Evolutionary conservation across 495 filamentous ascomycete genomes (phyloP), one percentile per base, ranked within the genome.

Genomic region (Paragyromitra xinjiangensis): DNA sequence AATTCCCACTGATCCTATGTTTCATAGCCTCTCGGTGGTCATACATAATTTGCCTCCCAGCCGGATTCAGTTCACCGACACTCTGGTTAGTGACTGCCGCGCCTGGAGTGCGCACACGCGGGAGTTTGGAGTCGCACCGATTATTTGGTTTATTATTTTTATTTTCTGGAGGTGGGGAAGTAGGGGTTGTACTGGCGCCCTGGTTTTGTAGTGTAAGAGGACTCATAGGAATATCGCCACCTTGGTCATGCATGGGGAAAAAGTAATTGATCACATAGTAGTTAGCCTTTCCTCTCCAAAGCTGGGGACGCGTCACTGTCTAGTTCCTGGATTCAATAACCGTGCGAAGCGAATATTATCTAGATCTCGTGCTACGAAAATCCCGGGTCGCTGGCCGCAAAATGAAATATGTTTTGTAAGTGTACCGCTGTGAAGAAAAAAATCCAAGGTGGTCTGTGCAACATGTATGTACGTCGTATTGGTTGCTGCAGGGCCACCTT

Each of bases 281-380:
- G 19, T 22, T 22, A 22, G 12, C 53, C 53, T 1, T 34, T 34
- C 1, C 3, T 3, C 29, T 34, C 29, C 29, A 24, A 56, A 22
- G 53, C 19, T 56, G 8, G 53, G 11, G 53, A 29, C 8, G 7
- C 53, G 24, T 40, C 64, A 67, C 48, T 5, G 5, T 24, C 8
- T 56, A 7, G 16, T 53, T 37, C n/a, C 24, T 14, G 11, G 50
- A 19, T 19, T 22, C 26, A 39, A 40, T 66, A 26, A 11, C 53
- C 40, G n/a, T 67, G 45, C 42, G 26, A 67, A 67, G 24, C 34
- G 11, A 48, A 37, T 9, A 26, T n/a, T 37, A 14, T 67, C 34
- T 14, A 53, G 16, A 12, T 7, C 22, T 51, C 11, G 19, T 9
- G n/a, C 14, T 1, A 5, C 8, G 26, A 7, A n/a, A 51, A 7